Evolutionary conservation across 108 stramenopile genomes (phyloP).

Genomic region (Licmophora abbreviata): DNA sequence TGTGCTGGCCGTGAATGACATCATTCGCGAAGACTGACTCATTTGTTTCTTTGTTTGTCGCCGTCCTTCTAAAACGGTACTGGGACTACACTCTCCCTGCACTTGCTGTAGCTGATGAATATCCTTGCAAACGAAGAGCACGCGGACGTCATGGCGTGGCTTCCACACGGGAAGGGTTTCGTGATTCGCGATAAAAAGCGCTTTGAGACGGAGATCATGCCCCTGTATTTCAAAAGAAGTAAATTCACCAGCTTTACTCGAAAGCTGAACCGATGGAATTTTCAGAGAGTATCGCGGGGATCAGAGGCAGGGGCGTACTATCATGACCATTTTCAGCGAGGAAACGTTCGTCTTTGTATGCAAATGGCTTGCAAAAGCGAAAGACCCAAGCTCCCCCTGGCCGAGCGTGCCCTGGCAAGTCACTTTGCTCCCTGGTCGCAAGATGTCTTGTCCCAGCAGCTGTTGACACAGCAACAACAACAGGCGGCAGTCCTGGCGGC

Average conservation of each 20-base stretch:
- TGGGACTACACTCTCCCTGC: neutral
- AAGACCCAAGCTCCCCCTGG: neutral
- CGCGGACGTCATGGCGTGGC: conserved; percentile 52
- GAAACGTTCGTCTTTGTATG: conserved; percentile 26
- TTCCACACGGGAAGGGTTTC: conserved; percentile 53
- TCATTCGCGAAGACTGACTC: neutral
- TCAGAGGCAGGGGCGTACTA: conserved; percentile 58
- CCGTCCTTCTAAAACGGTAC: neutral
- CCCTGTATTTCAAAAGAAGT: conserved; percentile 32
- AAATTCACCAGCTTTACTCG: conserved; percentile 30
- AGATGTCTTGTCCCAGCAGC: neutral
- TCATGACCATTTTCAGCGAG: conserved; percentile 34
- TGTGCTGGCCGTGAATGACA: conserved; percentile 2
- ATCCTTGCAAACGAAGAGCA: conserved; percentile 34
- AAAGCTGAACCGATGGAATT: conserved; percentile 45
- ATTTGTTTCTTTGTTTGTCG: neutral
- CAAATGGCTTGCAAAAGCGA: conserved; percentile 41
- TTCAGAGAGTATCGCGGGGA: conserved; percentile 42
- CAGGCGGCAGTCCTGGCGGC: neutral
- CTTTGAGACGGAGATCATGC: conserved; percentile 44
- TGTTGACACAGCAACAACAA: neutral
- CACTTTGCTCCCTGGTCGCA: neutral
- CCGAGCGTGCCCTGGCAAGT: neutral
- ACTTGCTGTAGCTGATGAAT: conserved; percentile 36
- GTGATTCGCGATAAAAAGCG: conserved; percentile 45